phyloP scores from a whole-genome alignment of 139 green algal species.

The Eudorina sp. region DNA sequence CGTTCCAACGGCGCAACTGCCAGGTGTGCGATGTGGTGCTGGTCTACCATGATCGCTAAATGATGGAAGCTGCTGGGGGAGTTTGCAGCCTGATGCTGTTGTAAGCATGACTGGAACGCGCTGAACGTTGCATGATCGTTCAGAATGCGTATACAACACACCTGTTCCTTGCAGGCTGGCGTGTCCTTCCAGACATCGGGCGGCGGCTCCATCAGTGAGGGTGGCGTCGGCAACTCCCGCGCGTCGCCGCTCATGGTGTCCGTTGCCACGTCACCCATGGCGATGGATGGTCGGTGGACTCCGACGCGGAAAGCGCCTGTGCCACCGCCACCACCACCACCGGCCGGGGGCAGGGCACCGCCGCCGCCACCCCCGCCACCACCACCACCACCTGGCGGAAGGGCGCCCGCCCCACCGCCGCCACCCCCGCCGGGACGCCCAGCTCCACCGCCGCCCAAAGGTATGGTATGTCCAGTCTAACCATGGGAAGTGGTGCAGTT shows the following conservation, averaged over 20 bases:
- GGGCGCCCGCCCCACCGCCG: background rate
- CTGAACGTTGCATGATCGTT: too few species aligned
- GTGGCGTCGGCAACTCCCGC: background rate
- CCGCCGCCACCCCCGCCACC: slow-evolving; percentile 25
- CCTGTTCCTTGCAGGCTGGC: background rate
- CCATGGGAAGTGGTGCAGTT: too few species aligned
- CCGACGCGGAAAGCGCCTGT: background rate
- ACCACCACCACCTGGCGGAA: background rate
- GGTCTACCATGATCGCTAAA: too few species aligned
- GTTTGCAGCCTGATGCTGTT: too few species aligned
- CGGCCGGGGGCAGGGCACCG: background rate
- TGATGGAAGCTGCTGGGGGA: too few species aligned
- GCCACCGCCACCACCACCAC: background rate
- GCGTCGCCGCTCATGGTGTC: background rate
- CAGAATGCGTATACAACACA: too few species aligned
- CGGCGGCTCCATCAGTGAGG: background rate
- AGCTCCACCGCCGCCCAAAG: slow-evolving; percentile 2
- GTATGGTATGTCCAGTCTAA: slow-evolving; percentile 12
- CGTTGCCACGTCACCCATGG: slow-evolving; percentile 28
- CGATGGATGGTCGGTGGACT: slow-evolving; percentile 6
- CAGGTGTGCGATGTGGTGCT: too few species aligned
- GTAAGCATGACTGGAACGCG: too few species aligned
- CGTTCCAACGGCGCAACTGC: background rate
- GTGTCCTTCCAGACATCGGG: background rate
- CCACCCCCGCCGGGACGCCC: slow-evolving; percentile 1